Percentiles rank a stretch among this genome's conserved stretches.
phyloP scores from a whole-genome alignment of 495 filamentous ascomycete species.

The Podospora tetraspora region DNA sequence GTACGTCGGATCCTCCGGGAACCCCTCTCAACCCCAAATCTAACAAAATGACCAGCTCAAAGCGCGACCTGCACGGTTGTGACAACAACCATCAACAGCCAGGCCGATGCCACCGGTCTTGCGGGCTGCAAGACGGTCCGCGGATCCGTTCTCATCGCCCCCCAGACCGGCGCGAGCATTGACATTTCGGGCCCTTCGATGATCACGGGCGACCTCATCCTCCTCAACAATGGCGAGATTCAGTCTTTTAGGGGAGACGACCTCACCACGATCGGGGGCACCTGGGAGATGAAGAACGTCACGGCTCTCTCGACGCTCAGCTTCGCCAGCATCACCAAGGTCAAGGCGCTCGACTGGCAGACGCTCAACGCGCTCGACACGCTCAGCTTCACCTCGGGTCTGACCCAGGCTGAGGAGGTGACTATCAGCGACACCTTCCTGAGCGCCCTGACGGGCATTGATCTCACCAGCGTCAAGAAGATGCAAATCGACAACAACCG shows the following conservation, averaged over 20 bases:
- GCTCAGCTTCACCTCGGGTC: conserved; percentile 58
- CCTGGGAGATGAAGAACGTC: conserved; percentile 60
- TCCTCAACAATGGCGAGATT: conserved; percentile 49
- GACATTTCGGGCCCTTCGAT: conserved; percentile 50
- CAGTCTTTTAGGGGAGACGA: conserved; percentile 45
- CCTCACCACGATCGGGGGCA: conserved; percentile 48
- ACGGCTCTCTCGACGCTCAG: conserved; percentile 59
- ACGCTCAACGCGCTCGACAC: conserved; percentile 66
- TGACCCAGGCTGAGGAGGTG: conserved; percentile 60
- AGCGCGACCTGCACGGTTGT: conserved; percentile 37
- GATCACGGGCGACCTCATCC: conserved; percentile 65
- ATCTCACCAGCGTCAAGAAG: conserved; percentile 54
- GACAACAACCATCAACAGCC: conserved; percentile 55
- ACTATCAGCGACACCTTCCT: conserved; percentile 80
- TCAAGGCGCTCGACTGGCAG: conserved; percentile 61
- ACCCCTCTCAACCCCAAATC: background rate
- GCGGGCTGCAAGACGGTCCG: conserved; percentile 60
- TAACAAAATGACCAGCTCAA: conserved; percentile 37
- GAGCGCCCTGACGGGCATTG: conserved; percentile 67
- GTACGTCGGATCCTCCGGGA: conserved; percentile 43
- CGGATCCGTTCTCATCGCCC: conserved; percentile 64
- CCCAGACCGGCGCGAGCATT: conserved; percentile 46
- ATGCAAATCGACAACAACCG: conserved; percentile 82
- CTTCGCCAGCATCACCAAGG: conserved; percentile 56
- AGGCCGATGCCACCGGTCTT: conserved; percentile 66